These are phyloP conservation scores for Plectosphaerella cucumerina DNA, from an alignment of 2,329 filamentous ascomycete genomes.

Conservation along the genomic window DNA sequence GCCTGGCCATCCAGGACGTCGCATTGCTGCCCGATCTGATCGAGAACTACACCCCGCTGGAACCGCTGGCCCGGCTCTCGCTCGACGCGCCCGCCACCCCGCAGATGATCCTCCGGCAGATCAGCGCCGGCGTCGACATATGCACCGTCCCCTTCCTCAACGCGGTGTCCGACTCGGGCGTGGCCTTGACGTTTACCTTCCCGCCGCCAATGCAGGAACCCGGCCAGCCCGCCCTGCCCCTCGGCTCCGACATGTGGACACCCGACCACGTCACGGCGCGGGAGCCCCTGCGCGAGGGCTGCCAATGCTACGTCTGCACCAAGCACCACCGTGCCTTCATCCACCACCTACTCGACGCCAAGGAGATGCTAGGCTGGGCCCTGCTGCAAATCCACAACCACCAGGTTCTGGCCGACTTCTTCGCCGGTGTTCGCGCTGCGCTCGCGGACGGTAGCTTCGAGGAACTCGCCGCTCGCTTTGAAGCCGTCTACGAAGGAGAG, in stretches of 20 bases:
- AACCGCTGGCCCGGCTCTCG: constrained; percentile 66
- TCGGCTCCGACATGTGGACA: constrained; percentile 79
- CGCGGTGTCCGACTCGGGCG: constrained; percentile 73
- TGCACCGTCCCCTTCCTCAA: constrained; percentile 74
- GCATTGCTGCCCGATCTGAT: constrained; percentile 65
- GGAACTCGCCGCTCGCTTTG: constrained; percentile 37
- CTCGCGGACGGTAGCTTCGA: constrained; percentile 61
- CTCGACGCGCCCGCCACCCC: constrained; percentile 68
- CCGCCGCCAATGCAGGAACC: constrained; percentile 32
- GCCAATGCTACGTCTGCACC: constrained; percentile 78
- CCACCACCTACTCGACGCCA: constrained; percentile 80
- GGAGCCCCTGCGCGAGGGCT: constrained; percentile 57
- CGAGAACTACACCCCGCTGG: constrained; percentile 46
- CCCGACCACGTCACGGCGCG: constrained; percentile 57
- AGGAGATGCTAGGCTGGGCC: constrained; percentile 96
- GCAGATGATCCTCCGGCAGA: constrained; percentile 70
- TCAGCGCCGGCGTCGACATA: constrained; percentile 75
- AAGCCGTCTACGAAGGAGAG: constrained; percentile 58
- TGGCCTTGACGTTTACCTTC: constrained; percentile 78
- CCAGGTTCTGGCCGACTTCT: constrained; percentile 67
- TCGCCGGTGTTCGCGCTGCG: constrained; percentile 61
- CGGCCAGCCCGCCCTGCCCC: constrained; percentile 28
- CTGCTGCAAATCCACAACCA: constrained; percentile 92
- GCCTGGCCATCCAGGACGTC: constrained; percentile 75
- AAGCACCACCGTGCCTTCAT: constrained; percentile 83